Percentiles rank a stretch among this genome's conserved stretches.
These are phyloP conservation scores for Magnaporthiopsis poae DNA, from an alignment of 2,329 filamentous ascomycete species.

Conservation along the genomic window DNA sequence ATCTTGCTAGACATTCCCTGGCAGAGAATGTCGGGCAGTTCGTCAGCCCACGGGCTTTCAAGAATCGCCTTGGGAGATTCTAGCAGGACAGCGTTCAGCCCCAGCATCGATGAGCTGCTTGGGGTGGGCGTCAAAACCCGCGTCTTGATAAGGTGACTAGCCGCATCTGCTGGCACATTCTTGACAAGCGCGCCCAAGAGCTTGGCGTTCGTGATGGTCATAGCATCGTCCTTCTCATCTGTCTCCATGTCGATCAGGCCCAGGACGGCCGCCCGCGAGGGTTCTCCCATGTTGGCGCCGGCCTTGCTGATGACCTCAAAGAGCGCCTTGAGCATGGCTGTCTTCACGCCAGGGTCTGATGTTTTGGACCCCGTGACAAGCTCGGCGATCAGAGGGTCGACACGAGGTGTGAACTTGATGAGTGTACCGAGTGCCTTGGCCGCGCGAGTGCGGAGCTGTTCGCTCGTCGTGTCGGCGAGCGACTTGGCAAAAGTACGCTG, in stretches of 20 bases:
- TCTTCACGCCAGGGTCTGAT: slow-evolving; percentile 72
- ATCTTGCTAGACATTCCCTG: slow-evolving; percentile 69
- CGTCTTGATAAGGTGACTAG: slow-evolving; percentile 49
- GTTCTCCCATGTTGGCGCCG: slow-evolving; percentile 86
- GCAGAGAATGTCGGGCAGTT: slow-evolving; percentile 66
- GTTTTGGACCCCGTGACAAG: slow-evolving; percentile 94
- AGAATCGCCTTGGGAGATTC: slow-evolving; percentile 66
- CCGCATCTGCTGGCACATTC: slow-evolving; percentile 66
- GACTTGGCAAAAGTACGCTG: slow-evolving; percentile 96
- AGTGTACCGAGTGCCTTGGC: slow-evolving; percentile 89
- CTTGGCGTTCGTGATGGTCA: slow-evolving; percentile 83
- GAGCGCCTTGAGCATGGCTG: slow-evolving; percentile 91
- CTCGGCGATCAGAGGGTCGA: slow-evolving; percentile 86
- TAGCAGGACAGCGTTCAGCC: slow-evolving; percentile 77
- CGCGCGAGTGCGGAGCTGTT: slow-evolving; percentile 74
- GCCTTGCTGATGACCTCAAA: slow-evolving; percentile 96
- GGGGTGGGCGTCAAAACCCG: slow-evolving; percentile 71
- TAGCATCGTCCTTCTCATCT: slow-evolving; percentile 63
- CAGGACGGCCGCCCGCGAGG: slow-evolving; percentile 76
- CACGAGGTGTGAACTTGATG: slow-evolving; percentile 88
- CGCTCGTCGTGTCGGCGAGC: slow-evolving; percentile 83
- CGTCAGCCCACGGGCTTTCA: slow-evolving; percentile 56
- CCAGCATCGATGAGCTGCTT: slow-evolving; percentile 69
- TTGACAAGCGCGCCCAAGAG: slow-evolving; percentile 83
- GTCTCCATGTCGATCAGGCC: slow-evolving; percentile 77